Percentiles rank a stretch among this genome's conserved stretches.
Evolutionary conservation across 257 asterid genomes (phyloP).

Genomic region (Solanum ahanhuiri): DNA sequence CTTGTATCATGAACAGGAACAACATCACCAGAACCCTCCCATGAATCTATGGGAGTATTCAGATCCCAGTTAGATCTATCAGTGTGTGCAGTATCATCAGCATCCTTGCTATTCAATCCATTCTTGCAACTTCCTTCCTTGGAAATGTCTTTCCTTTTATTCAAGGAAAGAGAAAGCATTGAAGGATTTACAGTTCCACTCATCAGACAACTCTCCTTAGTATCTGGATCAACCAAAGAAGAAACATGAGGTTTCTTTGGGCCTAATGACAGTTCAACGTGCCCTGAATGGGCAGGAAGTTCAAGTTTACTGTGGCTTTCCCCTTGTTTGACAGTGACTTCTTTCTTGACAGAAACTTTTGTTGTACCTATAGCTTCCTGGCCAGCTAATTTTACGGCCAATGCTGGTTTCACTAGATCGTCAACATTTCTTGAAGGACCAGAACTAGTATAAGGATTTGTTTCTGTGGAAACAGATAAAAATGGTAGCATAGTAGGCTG

Average conservation of each 20-base stretch:
- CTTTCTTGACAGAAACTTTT: constrained; percentile 23
- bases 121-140: constrained; percentile 14
- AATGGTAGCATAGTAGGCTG: constrained; percentile 9
- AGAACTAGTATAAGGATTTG: constrained; percentile 7
- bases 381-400: constrained; percentile 13
- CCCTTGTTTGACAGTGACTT: constrained; percentile 19
- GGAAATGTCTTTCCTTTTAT: constrained; percentile 11
- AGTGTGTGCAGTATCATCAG: constrained; percentile 8
- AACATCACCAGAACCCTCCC: constrained; percentile 49
- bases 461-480: constrained; percentile 15
- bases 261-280: constrained; percentile 31
- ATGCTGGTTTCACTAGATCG: constrained; percentile 7
- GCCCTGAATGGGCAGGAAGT: constrained; percentile 20
- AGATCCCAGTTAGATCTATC: constrained; percentile 76
- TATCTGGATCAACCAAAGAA: constrained; percentile 10
- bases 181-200: constrained; percentile 42
- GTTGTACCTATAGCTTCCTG: constrained; percentile 11
- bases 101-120: constrained; percentile 5
- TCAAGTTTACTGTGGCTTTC: constrained; percentile 16
- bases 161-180: constrained; percentile 30
- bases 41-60: constrained; percentile 73
- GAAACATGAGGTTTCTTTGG: constrained; percentile 19
- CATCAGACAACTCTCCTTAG: constrained; percentile 4
- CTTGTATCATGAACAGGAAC: constrained; percentile 9
- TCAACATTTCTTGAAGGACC: constrained; percentile 11